These are phyloP conservation scores for Globisporangium takayamanum DNA, from an alignment of 352 stramenopile genomes.

Conservation along the genomic window DNA sequence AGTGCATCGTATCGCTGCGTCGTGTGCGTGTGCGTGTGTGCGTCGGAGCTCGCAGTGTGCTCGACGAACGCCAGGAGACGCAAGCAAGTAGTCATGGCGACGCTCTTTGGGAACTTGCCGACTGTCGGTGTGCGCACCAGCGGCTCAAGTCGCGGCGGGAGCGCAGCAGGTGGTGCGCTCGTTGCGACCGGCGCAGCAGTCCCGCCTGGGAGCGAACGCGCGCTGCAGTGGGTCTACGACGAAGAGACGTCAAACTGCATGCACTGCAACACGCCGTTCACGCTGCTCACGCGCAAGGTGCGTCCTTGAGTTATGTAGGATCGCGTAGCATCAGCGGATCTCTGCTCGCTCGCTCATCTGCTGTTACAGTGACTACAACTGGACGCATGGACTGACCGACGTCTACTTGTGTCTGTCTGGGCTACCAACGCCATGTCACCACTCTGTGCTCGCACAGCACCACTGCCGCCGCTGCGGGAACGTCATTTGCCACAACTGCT, in stretches of 20 bases:
- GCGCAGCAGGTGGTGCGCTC: slow-evolving; percentile 23
- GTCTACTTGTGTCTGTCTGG: neutral
- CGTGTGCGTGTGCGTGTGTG: neutral
- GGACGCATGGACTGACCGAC: neutral
- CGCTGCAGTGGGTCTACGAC: slow-evolving; percentile 79
- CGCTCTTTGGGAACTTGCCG: slow-evolving; percentile 66
- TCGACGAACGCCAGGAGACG: neutral
- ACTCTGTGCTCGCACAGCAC: slow-evolving; percentile 29
- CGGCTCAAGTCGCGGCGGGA: slow-evolving; percentile 11
- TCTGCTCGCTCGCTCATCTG: neutral
- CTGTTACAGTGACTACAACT: neutral
- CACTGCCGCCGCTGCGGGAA: slow-evolving; percentile 81
- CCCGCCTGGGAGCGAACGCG: slow-evolving; percentile 32
- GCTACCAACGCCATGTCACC: neutral
- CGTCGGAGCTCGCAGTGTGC: neutral
- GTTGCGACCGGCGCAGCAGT: slow-evolving; percentile 13
- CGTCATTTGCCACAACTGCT: slow-evolving; percentile 83
- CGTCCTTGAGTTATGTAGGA: neutral
- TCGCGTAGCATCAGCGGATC: neutral
- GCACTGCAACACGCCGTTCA: slow-evolving; percentile 84
- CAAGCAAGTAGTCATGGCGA: slow-evolving; percentile 33
- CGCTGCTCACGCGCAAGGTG: slow-evolving; percentile 77
- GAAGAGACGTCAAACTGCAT: slow-evolving; percentile 84
- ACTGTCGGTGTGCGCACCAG: slow-evolving; percentile 37
- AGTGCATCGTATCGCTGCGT: too few species aligned